Evolutionary conservation across 306 rosid species (phyloP).

Genomic region (Urtica urens): DNA sequence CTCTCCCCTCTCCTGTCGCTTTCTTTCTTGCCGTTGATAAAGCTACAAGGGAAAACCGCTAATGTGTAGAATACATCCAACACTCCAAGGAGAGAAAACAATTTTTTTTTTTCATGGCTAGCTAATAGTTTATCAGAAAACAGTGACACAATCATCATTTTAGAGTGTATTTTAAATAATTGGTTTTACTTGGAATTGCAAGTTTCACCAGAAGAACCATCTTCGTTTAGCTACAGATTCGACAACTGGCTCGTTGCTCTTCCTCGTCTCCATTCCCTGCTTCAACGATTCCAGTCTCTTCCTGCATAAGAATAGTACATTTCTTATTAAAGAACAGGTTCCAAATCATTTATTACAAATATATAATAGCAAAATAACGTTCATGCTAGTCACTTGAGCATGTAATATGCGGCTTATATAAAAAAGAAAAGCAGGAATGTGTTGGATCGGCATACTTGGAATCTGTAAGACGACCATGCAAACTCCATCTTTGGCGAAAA

Average conservation of each 20-base stretch:
- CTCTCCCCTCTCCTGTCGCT: no score
- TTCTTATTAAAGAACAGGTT: no score
- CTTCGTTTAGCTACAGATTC: slow-evolving; percentile 16
- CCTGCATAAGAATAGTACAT: slow-evolving; percentile 36
- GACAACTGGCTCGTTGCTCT: slow-evolving; percentile 17
- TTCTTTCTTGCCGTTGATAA: no score
- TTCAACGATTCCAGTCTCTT: slow-evolving; percentile 66
- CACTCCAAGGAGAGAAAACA: no score
- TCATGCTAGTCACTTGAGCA: neutral
- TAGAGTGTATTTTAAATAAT: no score
- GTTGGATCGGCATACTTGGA: slow-evolving; percentile 46
- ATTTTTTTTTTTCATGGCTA: no score
- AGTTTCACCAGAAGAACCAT: slow-evolving; percentile 34
- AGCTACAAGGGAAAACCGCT: no score
- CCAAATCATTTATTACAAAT: neutral
- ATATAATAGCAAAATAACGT: neutral
- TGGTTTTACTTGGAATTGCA: no score
- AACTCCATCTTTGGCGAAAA: slow-evolving; percentile 89
- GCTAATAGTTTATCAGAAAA: no score
- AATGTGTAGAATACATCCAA: no score
- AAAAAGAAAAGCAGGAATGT: slow-evolving; percentile 13
- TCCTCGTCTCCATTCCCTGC: slow-evolving; percentile 54
- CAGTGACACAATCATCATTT: no score
- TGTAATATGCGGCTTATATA: neutral
- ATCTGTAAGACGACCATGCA: slow-evolving; percentile 79